Base-by-base conservation (phyloP, 2,329 filamentous ascomycete species). In the Bipolaris oryzae region DNA sequence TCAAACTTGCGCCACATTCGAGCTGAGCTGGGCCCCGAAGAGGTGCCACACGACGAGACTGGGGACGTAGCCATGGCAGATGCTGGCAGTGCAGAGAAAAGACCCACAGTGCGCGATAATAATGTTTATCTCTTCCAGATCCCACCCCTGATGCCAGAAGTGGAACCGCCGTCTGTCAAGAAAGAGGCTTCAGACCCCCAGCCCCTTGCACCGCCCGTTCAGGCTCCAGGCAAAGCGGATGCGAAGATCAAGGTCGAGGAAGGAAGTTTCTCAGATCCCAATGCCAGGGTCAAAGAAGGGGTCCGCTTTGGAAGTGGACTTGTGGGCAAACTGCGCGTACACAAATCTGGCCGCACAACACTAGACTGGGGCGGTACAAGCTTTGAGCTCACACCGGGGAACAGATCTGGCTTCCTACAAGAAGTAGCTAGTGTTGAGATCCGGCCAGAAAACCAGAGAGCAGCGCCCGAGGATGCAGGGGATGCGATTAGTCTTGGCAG, bases 41-140 rank as follows among this genome's bases (percentile, higher is more conserved):
- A 67, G n/a, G 39, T 43, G 13, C 43, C 57, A 42, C 56, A 72
- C 16, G 79, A 82, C 57, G 64, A 61, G 4, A 72, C 79, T 21
- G 80, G 79, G 53, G 80, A 82, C 55, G 69, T 70, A 5, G 55
- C 61, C 6, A 79, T 80, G 77, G 56, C 60, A 10, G 65, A 67
- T 10, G 67, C 62, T 37, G 66, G 60, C 34, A 56, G 50, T 10
- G 42, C 57, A 20, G 56, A 51, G 16, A 66, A 65, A 25, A 69
- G 67, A 48, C 50, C 59, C 7, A 70, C 61, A 66, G 77, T 69
- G 1, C 64, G 80, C 77, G 75, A 82, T 34, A 82, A 86, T 51
- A 81, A 83, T 55, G 79, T 86, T 50, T 88, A 88, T 69, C 78
- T 88, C 49, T 84, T 88, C 71, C 86, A 88, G 71, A 83, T 88